Evolutionary conservation across 176 grass and related monocot species (phyloP).

Genomic region (Cenchrus fungigraminus): DNA sequence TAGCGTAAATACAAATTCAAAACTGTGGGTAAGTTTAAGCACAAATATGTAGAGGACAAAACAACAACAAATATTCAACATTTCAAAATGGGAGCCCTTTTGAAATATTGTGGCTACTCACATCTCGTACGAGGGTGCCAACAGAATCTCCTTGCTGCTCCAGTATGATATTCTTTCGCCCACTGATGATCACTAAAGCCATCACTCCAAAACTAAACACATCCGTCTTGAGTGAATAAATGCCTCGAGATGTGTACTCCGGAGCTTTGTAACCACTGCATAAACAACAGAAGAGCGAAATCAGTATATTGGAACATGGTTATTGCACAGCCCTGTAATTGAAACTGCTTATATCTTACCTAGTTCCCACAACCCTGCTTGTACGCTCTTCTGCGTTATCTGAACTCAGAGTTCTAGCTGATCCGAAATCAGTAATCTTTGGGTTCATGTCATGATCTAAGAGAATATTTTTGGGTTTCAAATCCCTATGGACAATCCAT

Average conservation of each 20-base stretch:
- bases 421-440: slow-evolving; percentile 52
- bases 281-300: neutral
- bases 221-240: slow-evolving; percentile 60
- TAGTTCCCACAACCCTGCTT: slow-evolving; percentile 49
- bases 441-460: slow-evolving; percentile 47
- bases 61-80: neutral
- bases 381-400: slow-evolving; percentile 35
- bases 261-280: slow-evolving; percentile 58
- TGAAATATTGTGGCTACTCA: slow-evolving; percentile 30
- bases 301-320: neutral
- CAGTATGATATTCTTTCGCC: slow-evolving; percentile 42
- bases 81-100: neutral
- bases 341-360: slow-evolving; percentile 29
- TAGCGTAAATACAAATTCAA: neutral
- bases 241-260: slow-evolving; percentile 44
- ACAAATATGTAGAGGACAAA: neutral
- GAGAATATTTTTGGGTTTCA: slow-evolving; percentile 48
- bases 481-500: slow-evolving; percentile 52
- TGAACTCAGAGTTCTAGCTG: slow-evolving; percentile 43
- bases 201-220: slow-evolving; percentile 61
- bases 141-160: slow-evolving; percentile 38
- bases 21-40: neutral
- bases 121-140: slow-evolving; percentile 51
- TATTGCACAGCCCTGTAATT: neutral
- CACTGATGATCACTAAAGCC: slow-evolving; percentile 48